phyloP scores from a whole-genome alignment of 345 rosid genomes.

The Lumnitzera racemosa region DNA sequence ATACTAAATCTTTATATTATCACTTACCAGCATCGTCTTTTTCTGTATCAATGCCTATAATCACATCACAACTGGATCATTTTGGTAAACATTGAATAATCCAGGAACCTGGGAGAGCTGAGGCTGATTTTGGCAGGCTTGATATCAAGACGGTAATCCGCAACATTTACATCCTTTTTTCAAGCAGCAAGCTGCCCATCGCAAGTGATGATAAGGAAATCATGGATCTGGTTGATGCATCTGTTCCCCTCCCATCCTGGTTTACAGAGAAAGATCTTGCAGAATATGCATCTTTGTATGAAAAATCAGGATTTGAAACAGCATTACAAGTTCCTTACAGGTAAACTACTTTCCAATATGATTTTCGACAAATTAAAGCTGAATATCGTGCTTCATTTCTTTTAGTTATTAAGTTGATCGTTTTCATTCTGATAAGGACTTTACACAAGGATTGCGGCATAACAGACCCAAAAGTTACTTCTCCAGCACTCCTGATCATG shows the following conservation, averaged over 20 bases:
- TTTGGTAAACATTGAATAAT: background rate
- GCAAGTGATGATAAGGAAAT: slow-evolving; percentile 37
- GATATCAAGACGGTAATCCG: slow-evolving; percentile 36
- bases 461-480: slow-evolving; percentile 18
- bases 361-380: background rate
- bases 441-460: background rate
- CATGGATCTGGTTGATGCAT: slow-evolving; percentile 44
- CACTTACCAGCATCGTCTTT: background rate
- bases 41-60: background rate
- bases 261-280: slow-evolving; percentile 38
- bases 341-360: slow-evolving; percentile 8
- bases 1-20: background rate
- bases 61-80: background rate
- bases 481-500: slow-evolving; percentile 25
- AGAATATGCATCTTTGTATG: slow-evolving; percentile 31
- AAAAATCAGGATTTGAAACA: slow-evolving; percentile 35
- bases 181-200: slow-evolving; percentile 20
- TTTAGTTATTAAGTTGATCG: background rate
- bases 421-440: slow-evolving; percentile 1
- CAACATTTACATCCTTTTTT: slow-evolving; percentile 41
- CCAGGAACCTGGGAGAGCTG: slow-evolving; percentile 43
- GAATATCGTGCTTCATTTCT: background rate
- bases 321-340: slow-evolving; percentile 44
- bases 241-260: slow-evolving; percentile 40
- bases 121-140: slow-evolving; percentile 41